A percentile compares a stretch with the other conserved stretches of the same genome.
These are phyloP conservation scores for Penicillium sp. DNA, from an alignment of 2,329 filamentous ascomycete genomes.

Conservation along the genomic window DNA sequence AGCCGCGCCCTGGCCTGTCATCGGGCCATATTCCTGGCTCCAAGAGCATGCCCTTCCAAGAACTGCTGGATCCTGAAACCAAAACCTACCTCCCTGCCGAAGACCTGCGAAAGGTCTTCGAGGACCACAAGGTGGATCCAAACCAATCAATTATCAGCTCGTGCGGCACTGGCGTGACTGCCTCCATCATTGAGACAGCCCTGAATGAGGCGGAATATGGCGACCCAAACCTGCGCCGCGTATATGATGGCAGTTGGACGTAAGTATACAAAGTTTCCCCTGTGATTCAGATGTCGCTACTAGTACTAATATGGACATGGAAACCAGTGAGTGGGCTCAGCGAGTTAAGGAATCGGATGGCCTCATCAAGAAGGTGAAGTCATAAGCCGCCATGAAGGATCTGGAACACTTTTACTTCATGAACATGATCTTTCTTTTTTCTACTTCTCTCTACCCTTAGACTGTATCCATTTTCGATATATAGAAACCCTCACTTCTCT, in stretches of 20 bases:
- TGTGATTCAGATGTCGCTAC: not conserved
- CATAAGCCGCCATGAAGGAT: constrained; percentile 5
- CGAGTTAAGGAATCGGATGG: constrained; percentile 40
- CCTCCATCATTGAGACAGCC: constrained; percentile 80
- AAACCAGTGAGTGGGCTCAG: constrained; percentile 44
- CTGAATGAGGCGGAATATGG: constrained; percentile 70
- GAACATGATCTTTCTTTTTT: not conserved
- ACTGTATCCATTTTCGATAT: constrained; percentile 1
- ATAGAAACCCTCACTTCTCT: constrained; percentile 3
- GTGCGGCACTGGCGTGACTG: constrained; percentile 91
- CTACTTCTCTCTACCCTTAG: not conserved
- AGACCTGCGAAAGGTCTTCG: constrained; percentile 66
- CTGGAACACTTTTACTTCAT: not conserved
- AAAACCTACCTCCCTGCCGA: constrained; percentile 68
- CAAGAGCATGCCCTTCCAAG: constrained; percentile 68
- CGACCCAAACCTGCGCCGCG: constrained; percentile 54
- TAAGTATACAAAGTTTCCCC: constrained; percentile 48
- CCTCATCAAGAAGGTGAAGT: constrained; percentile 36
- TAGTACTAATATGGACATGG: not conserved
- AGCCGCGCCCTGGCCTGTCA: constrained; percentile 74
- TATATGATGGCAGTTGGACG: constrained; percentile 98
- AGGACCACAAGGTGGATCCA: constrained; percentile 69
- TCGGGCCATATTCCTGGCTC: constrained; percentile 89
- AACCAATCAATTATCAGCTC: constrained; percentile 73
- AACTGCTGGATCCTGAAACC: constrained; percentile 70